A percentile compares a stretch with the other conserved stretches of the same genome.
Evolutionary conservation across 352 stramenopile genomes (phyloP).

Genomic region (Pythium dissotocum): DNA sequence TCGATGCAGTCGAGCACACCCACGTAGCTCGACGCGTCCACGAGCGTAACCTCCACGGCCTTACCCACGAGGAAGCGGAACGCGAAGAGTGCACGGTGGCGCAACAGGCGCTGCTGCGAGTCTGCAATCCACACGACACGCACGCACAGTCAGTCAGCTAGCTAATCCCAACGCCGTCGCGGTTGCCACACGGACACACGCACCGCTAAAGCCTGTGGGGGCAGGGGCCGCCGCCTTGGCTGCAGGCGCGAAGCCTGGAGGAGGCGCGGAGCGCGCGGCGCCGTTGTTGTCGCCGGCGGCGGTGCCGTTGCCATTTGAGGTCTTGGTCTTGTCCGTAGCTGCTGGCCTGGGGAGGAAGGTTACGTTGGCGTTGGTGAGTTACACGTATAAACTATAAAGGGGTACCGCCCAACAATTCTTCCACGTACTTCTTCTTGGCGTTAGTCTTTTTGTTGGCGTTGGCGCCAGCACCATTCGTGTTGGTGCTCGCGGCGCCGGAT

Average conservation of each 20-base stretch:
- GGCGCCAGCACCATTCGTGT: constrained; percentile 8
- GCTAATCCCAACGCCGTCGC: neutral
- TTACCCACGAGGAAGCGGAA: constrained; percentile 84
- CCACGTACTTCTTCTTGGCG: constrained; percentile 32
- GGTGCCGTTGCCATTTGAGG: constrained; percentile 11
- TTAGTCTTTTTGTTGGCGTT: constrained; percentile 26
- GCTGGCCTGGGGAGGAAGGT: constrained; percentile 1
- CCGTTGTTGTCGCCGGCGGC: constrained; percentile 13
- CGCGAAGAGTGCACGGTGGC: constrained; percentile 77
- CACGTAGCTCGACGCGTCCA: constrained; percentile 59
- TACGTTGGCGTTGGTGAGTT: neutral
- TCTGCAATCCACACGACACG: constrained; percentile 30
- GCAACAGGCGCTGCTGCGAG: constrained; percentile 61
- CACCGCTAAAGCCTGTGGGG: constrained; percentile 46
- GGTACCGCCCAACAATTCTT: neutral
- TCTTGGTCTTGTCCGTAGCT: constrained; percentile 9
- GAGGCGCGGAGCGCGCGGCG: constrained; percentile 29
- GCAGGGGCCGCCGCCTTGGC: constrained; percentile 17
- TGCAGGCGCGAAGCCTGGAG: constrained; percentile 42
- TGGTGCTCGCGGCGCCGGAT: constrained; percentile 8
- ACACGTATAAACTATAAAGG: neutral
- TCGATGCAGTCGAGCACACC: constrained; percentile 82
- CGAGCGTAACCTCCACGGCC: constrained; percentile 67
- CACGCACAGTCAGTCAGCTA: constrained; percentile 8
- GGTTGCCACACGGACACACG: constrained; percentile 10